Percentiles rank a stretch among this genome's conserved stretches.
Evolutionary conservation across 306 rosid genomes (phyloP).

Genomic region (Vicia faba): DNA sequence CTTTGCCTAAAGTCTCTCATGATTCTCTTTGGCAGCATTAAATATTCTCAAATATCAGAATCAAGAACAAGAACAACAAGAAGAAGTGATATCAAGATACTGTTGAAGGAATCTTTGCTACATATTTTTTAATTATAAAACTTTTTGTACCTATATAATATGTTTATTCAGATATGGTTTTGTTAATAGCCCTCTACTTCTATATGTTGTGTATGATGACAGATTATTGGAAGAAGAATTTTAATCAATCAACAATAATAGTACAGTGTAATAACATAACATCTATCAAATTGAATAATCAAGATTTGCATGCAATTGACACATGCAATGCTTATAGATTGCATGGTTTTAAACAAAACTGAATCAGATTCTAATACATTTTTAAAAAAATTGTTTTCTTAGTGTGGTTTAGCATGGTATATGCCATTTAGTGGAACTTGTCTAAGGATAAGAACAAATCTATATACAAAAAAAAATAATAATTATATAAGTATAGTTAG

Average conservation of each 20-base stretch:
- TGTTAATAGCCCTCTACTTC: constrained; percentile 16
- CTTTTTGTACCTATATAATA: constrained; percentile 23
- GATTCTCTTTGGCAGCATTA: constrained; percentile 62
- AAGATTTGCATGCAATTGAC: constrained; percentile 46
- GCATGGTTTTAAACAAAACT: constrained; percentile 43
- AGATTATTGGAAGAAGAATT: constrained; percentile 32
- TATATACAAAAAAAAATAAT: not conserved
- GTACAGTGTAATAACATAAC: constrained; percentile 30
- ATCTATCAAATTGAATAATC: constrained; percentile 49
- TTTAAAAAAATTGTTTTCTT: constrained; percentile 23
- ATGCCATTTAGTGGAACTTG: constrained; percentile 46
- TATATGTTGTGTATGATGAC: no score
- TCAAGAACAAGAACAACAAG: constrained; percentile 52
- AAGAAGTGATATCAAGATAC: constrained; percentile 55
- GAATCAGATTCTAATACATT: constrained; percentile 46
- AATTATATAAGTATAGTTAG: constrained; percentile 34
- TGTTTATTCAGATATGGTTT: constrained; percentile 37
- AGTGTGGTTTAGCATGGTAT: constrained; percentile 47
- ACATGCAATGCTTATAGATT: constrained; percentile 46
- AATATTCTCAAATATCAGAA: constrained; percentile 69
- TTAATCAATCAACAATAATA: constrained; percentile 27
- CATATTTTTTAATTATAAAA: no score
- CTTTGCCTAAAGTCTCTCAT: constrained; percentile 53
- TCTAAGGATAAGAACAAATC: constrained; percentile 42
- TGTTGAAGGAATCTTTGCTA: constrained; percentile 49